phyloP scores from a whole-genome alignment of 2,329 filamentous ascomycete species.

The Fusarium stilboides region DNA sequence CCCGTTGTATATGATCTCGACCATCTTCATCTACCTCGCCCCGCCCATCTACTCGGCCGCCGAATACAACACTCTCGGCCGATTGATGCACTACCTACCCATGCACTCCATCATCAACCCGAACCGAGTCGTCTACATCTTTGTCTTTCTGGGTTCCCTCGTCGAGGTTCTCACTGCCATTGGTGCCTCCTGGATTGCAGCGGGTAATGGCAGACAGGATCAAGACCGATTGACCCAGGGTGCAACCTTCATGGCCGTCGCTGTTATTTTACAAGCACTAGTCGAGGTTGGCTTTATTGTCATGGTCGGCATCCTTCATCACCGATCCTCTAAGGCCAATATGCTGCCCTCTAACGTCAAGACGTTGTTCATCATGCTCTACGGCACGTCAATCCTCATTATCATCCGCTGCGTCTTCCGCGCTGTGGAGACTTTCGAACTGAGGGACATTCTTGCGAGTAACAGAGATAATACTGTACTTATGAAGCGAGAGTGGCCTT shows the following conservation, averaged over 20 bases:
- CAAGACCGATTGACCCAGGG: constrained; percentile 68
- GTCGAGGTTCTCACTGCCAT: constrained; percentile 46
- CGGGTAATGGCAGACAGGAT: constrained; percentile 58
- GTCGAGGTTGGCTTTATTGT: constrained; percentile 45
- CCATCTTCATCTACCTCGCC: constrained; percentile 46
- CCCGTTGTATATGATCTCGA: constrained; percentile 46
- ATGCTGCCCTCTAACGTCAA: constrained; percentile 46
- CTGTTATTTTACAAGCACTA: constrained; percentile 59
- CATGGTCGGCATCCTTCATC: constrained; percentile 42
- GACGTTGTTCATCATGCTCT: constrained; percentile 48
- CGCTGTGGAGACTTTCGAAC: constrained; percentile 46
- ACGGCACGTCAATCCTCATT: constrained; percentile 47
- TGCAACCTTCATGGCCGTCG: constrained; percentile 67
- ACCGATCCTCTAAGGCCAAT: constrained; percentile 33
- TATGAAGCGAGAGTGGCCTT: constrained; percentile 62
- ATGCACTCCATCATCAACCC: constrained; percentile 49
- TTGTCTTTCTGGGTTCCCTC: constrained; percentile 45
- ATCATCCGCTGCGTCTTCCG: constrained; percentile 48
- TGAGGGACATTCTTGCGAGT: constrained; percentile 30
- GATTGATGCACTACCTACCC: constrained; percentile 48
- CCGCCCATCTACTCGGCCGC: constrained; percentile 47
- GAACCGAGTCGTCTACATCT: constrained; percentile 49
- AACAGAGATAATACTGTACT: constrained; percentile 48
- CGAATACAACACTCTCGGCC: constrained; percentile 49
- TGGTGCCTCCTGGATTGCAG: constrained; percentile 47